These are phyloP conservation scores for Lactarius pseudohatsudake DNA, from an alignment of 768 basidiomycete genomes.

Conservation along the genomic window DNA sequence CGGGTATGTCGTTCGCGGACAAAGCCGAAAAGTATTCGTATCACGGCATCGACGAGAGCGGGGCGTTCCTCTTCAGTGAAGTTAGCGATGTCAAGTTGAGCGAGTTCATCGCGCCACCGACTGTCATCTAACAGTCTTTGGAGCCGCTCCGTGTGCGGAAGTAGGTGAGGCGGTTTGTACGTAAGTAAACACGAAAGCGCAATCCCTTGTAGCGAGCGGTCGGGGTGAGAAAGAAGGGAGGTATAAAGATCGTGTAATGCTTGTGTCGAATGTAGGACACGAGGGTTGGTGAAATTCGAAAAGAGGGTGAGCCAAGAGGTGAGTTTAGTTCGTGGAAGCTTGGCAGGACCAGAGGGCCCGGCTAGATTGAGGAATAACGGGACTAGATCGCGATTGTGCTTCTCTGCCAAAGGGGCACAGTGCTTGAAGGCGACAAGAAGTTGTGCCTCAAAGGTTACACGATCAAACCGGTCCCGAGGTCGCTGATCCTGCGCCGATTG, in stretches of 20 bases:
- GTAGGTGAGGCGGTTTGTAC: conserved; percentile 66
- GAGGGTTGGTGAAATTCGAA: conserved; percentile 91
- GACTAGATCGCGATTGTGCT: conserved; percentile 85
- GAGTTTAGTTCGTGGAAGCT: conserved; percentile 61
- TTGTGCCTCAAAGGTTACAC: conserved; percentile 75
- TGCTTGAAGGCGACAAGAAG: conserved; percentile 70
- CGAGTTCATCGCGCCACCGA: conserved; percentile 86
- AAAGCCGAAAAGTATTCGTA: conserved; percentile 81
- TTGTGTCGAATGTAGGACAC: conserved; percentile 71
- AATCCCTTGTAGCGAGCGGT: conserved; percentile 69
- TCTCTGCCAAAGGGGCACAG: conserved; percentile 72
- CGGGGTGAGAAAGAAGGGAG: conserved; percentile 80
- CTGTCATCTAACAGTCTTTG: conserved; percentile 76
- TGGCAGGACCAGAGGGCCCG: conserved; percentile 40
- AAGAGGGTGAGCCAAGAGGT: conserved; percentile 80
- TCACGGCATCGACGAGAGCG: conserved; percentile 66
- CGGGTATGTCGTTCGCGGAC: conserved; percentile 79
- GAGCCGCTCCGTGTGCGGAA: conserved; percentile 61
- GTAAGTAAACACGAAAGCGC: conserved; percentile 79
- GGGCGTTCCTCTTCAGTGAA: conserved; percentile 55
- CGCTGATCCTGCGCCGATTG: conserved; percentile 39
- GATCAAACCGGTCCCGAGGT: conserved; percentile 63
- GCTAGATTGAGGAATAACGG: conserved; percentile 68
- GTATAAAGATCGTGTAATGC: conserved; percentile 65
- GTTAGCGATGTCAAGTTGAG: conserved; percentile 62